These are phyloP conservation scores for Heliophila coronopifolia DNA, from an alignment of 441 rosid genomes.

Conservation along the genomic window DNA sequence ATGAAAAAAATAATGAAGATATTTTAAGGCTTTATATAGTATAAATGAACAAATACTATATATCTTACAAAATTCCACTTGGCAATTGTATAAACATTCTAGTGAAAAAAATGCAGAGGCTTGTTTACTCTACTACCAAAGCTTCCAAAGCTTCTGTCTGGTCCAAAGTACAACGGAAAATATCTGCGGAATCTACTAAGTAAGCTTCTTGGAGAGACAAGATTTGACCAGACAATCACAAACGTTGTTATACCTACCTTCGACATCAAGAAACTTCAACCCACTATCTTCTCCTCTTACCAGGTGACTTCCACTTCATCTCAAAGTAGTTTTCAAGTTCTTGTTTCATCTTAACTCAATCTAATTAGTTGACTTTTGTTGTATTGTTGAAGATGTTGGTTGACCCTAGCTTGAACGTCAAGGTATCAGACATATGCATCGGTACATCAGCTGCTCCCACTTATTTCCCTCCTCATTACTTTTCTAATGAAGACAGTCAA, in stretches of 20 bases:
- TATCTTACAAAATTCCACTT: background rate
- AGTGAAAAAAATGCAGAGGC: slow-evolving; percentile 22
- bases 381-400: slow-evolving; percentile 16
- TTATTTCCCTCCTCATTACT: slow-evolving; percentile 40
- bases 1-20: background rate
- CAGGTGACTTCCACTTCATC: slow-evolving; percentile 34
- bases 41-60: background rate
- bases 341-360: background rate
- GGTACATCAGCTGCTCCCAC: slow-evolving; percentile 54
- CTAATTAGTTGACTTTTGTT: background rate
- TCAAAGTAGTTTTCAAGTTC: background rate
- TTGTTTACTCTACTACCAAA: slow-evolving; percentile 12
- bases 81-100: background rate
- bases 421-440: slow-evolving; percentile 44
- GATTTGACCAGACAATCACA: slow-evolving; percentile 52
- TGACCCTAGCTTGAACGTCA: slow-evolving; percentile 32
- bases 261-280: slow-evolving; percentile 68
- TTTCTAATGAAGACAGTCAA: slow-evolving; percentile 26
- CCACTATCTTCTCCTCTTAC: slow-evolving; percentile 61
- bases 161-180: slow-evolving; percentile 65
- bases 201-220: slow-evolving; percentile 36
- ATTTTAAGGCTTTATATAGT: too few relatives aligned
- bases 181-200: slow-evolving; percentile 35
- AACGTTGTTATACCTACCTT: slow-evolving; percentile 69
- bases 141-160: slow-evolving; percentile 28